Percentiles rank a stretch among this genome's conserved stretches.
phyloP scores from a whole-genome alignment of 1,284 basidiomycete species.

The Tilletia indica region DNA sequence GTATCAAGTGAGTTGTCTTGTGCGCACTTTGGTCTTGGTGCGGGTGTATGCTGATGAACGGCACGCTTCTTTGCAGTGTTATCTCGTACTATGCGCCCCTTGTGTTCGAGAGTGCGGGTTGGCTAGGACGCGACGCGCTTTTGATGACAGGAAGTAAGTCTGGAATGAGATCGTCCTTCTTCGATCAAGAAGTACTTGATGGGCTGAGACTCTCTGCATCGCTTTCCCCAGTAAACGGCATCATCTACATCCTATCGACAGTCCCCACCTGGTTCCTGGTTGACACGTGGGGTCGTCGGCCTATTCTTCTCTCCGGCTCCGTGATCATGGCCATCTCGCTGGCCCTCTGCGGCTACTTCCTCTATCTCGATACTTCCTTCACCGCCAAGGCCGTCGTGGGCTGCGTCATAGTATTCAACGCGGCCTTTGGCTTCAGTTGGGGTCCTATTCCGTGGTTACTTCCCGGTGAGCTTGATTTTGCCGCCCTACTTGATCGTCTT shows the following conservation, averaged over 20 bases:
- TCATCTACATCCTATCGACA: constrained; percentile 67
- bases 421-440: constrained; percentile 72
- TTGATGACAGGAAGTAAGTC: constrained; percentile 92
- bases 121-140: constrained; percentile 91
- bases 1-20: constrained; percentile 30
- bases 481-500: too few species aligned
- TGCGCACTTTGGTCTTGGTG: neutral
- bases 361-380: constrained; percentile 73
- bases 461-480: constrained; percentile 46
- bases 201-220: too few species aligned
- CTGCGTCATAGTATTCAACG: constrained; percentile 88
- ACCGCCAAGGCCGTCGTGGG: constrained; percentile 80
- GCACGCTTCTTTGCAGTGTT: constrained; percentile 58
- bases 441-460: constrained; percentile 84
- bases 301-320: constrained; percentile 89
- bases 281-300: constrained; percentile 83
- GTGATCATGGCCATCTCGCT: constrained; percentile 72
- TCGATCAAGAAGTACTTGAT: too few species aligned
- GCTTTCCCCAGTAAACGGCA: constrained; percentile 37
- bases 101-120: constrained; percentile 71
- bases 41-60: too few species aligned
- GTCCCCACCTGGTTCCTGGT: constrained; percentile 83
- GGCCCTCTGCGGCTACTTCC: constrained; percentile 81
- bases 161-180: neutral
- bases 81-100: constrained; percentile 82